Base-by-base conservation (phyloP, 306 rosid genomes). In the Prosopis cineraria region DNA sequence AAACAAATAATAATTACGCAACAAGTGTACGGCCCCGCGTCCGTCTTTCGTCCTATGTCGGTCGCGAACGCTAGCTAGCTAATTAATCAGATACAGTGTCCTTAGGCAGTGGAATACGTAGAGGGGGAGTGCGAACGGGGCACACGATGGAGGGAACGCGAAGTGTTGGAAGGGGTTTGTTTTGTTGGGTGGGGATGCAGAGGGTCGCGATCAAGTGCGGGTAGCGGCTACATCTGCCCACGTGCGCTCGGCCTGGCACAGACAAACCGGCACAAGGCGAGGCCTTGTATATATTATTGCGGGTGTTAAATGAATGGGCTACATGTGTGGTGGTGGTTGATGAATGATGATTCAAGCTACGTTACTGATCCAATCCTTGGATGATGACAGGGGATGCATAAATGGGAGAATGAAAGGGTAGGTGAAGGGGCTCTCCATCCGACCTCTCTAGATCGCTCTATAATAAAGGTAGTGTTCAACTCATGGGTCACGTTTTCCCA, bases 221-320 rank as follows among this genome's bases (percentile, higher is more conserved):
- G 11, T 55, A 7, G 50, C 5, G 44, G 66, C 58, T 78, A 60
- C 56, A 67, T 78, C 63, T 68, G 68, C 77, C 80, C 82, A 68
- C 83, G 86, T 78, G 77, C 82, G 68, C 56, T 39, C 14, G 31
- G 41, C 45, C 37, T 76, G 70, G 81, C 63, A 70, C 81, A 76
- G 70, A 36, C 60, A 34, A 50, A 62, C 74, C 76, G 39, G 69
- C 22, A 47, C 29, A n/a, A 10, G 12, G 68, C 14, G 67, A 74
- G 75, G 84, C 60, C 64, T 16, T 33, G 4, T 33, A 33, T 33
- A 33, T 33, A 33, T 33, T 33, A 33, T 33, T 33, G 36, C 4
- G 2, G 5, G 37, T 34, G 37, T 44, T 44, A 3, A 12, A 11
- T n/a, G n/a, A 44, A 44, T 11, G 48, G 48, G 48, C 12, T 12